Evolutionary conservation across 495 filamentous ascomycete species (phyloP).

Genomic region (Trichoderma erinaceum): DNA sequence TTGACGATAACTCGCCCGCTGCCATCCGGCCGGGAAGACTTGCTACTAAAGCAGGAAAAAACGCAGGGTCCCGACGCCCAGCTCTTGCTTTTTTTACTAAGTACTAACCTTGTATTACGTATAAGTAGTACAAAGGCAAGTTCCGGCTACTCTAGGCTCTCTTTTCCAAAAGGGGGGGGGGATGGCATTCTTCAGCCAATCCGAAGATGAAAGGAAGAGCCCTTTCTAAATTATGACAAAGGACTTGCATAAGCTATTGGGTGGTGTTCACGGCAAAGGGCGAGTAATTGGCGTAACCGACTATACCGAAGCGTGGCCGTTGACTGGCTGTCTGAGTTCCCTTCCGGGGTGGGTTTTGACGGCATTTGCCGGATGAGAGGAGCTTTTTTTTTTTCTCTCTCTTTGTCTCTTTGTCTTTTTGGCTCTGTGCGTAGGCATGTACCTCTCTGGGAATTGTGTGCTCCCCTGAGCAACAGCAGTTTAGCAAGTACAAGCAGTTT

Average conservation of each 20-base stretch:
- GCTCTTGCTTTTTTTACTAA: background rate
- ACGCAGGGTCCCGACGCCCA: background rate
- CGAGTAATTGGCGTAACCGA: background rate
- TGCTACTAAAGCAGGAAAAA: background rate
- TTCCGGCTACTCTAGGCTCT: constrained; percentile 10
- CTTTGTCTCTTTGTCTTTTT: background rate
- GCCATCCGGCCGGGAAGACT: constrained; percentile 8
- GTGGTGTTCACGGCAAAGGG: no score
- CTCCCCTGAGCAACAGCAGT: no score
- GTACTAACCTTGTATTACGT: background rate
- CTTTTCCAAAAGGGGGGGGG: background rate
- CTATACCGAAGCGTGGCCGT: background rate
- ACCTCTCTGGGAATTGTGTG: no score
- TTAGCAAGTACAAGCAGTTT: no score
- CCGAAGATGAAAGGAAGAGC: background rate
- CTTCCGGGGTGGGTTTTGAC: background rate
- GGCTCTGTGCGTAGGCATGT: no score
- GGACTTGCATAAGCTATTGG: background rate
- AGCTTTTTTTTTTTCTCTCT: constrained; percentile 2
- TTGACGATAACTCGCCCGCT: background rate
- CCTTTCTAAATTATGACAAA: background rate
- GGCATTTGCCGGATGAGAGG: constrained; percentile 10
- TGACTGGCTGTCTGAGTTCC: background rate
- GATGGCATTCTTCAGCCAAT: background rate
- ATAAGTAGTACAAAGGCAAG: background rate